phyloP scores from a whole-genome alignment of 805 yeast species.

The Barnettozyma vustinii region DNA sequence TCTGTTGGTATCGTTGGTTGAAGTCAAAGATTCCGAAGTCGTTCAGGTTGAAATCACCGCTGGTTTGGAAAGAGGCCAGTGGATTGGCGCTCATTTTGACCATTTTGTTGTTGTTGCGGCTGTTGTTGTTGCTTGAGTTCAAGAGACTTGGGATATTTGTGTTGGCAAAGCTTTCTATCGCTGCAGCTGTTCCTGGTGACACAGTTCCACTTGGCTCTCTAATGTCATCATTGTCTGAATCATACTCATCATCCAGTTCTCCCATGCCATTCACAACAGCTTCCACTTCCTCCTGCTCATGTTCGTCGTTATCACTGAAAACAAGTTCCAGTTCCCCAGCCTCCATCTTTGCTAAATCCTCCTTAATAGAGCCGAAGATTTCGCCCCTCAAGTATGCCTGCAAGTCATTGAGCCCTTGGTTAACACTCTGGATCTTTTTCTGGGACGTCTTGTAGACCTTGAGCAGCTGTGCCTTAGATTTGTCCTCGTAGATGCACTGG shows the following conservation, averaged over 20 bases:
- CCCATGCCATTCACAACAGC: background rate
- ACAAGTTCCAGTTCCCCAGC: background rate
- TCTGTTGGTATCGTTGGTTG: constrained; percentile 1
- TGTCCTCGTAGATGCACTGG: constrained; percentile 8
- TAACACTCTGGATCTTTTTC: constrained; percentile 3
- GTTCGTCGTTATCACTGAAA: background rate
- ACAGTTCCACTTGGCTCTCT: background rate
- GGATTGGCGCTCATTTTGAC: background rate
- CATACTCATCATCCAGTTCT: constrained; percentile 1
- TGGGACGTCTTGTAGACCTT: constrained; percentile 5
- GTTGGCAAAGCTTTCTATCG: background rate
- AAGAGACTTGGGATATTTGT: background rate
- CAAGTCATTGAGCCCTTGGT: constrained; percentile 3
- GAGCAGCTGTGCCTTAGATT: constrained; percentile 6
- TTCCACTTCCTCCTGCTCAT: background rate
- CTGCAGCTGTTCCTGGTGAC: background rate
- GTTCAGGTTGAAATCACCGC: constrained; percentile 3
- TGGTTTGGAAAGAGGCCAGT: constrained; percentile 2
- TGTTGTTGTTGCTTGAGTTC: background rate
- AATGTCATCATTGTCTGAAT: background rate
- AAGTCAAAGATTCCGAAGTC: constrained; percentile 5
- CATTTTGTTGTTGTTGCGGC: background rate
- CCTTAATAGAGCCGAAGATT: constrained; percentile 1
- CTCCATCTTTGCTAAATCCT: background rate
- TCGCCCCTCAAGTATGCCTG: constrained; percentile 5